A percentile compares a stretch with the other conserved stretches of the same genome.
Conservation (phyloP, 139 green algal species). For the Axilococcus clingmanii region DNA sequence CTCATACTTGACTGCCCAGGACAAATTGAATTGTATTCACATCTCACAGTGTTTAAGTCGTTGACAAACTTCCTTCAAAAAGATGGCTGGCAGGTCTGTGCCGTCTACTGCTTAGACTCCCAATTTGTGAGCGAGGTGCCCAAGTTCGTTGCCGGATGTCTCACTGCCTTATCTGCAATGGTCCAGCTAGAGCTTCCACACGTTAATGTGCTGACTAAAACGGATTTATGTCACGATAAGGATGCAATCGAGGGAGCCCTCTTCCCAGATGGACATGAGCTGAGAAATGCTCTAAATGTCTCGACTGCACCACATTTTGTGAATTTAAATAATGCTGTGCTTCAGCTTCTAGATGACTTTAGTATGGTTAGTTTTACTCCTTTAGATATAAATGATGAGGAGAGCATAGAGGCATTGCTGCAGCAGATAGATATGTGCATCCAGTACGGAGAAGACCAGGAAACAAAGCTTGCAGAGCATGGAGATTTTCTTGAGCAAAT, state of each 20-base stretch:
- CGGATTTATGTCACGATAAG: conserved; percentile 77
- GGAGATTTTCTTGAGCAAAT: conserved; percentile 25
- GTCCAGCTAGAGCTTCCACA: conserved; percentile 94
- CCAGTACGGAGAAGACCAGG: conserved; percentile 90
- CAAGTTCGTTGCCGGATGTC: conserved; percentile 75
- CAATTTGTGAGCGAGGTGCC: conserved; percentile 75
- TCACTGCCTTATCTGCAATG: conserved; percentile 84
- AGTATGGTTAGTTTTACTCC: conserved; percentile 76
- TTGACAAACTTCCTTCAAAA: conserved; percentile 76
- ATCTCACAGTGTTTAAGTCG: conserved; percentile 72
- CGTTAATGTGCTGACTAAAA: conserved; percentile 95
- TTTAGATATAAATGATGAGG: conserved; percentile 65
- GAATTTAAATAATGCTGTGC: conserved; percentile 57
- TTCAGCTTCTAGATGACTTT: conserved; percentile 70
- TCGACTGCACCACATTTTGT: conserved; percentile 52
- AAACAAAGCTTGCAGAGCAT: conserved; percentile 70
- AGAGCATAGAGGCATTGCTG: conserved; percentile 61
- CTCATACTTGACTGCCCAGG: conserved; percentile 93
- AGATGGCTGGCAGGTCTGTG: conserved; percentile 48
- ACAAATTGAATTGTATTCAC: conserved; percentile 98
- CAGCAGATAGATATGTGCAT: conserved; percentile 79
- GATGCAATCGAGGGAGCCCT: conserved; percentile 59
- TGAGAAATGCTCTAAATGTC: conserved; percentile 42
- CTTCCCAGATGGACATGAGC: conserved; percentile 50
- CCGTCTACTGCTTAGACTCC: conserved; percentile 88